These are phyloP conservation scores for Hippophae tibetana DNA, from an alignment of 306 rosid genomes.

Conservation along the genomic window DNA sequence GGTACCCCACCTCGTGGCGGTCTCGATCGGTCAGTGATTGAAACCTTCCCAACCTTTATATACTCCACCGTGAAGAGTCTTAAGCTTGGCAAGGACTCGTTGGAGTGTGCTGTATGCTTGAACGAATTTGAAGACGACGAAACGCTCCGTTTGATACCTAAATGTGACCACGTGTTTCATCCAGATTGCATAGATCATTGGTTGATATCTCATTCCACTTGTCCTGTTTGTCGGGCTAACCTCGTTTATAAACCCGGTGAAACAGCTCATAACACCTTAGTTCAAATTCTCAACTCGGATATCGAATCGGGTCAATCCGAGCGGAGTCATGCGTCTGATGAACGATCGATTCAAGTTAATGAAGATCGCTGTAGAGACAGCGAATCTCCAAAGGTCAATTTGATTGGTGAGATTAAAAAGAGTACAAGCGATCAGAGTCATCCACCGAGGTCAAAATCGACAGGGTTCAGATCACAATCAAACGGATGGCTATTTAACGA, in stretches of 20 bases:
- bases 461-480: constrained; percentile 38
- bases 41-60: constrained; percentile 61
- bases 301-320: constrained; percentile 9
- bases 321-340: background rate
- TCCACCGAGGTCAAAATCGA: constrained; percentile 29
- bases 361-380: constrained; percentile 9
- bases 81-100: constrained; percentile 48
- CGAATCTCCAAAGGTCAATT: constrained; percentile 13
- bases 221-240: constrained; percentile 84
- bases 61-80: constrained; percentile 67
- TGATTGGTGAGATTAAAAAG: constrained; percentile 1
- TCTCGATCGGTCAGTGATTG: constrained; percentile 41
- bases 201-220: constrained; percentile 62
- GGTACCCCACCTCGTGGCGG: constrained; percentile 40
- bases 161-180: constrained; percentile 85
- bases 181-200: constrained; percentile 65
- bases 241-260: constrained; percentile 45
- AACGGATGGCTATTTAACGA: constrained; percentile 26
- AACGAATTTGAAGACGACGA: constrained; percentile 68
- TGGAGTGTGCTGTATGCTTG: constrained; percentile 91
- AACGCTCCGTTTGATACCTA: constrained; percentile 82
- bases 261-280: background rate
- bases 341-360: background rate
- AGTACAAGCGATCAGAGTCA: constrained; percentile 14
- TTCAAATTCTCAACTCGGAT: constrained; percentile 12